Base-by-base conservation (phyloP, 2,329 filamentous ascomycete genomes). In the Pestalotiopsis sp. region DNA sequence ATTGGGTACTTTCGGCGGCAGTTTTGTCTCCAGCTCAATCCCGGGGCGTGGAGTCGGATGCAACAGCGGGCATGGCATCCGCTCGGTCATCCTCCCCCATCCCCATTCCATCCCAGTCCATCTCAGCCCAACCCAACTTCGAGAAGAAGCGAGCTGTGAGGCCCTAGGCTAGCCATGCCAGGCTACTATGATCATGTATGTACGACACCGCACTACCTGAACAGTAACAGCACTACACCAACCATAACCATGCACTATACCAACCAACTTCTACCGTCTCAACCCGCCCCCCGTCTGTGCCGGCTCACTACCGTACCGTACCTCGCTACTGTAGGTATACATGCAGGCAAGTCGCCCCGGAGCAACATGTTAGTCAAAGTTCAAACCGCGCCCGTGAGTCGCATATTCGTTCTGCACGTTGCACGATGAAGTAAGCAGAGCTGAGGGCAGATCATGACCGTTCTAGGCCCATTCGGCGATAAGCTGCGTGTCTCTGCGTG, bases 41-140 rank as follows among this genome's bases (percentile, higher is more conserved):
- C 40, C 62, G 20, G 24, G 62, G 30, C 62, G 62, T 65, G 62
- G 62, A 65, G 40, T 26, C 24, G 40, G 44, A 56, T 55, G 40
- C 26, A 22, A 56, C 40, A 65, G 40, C 24, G 24, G 62, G 40
- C 44, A 11, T 65, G 26, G 24, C 62, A 55, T 38, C 44, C 62
- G 40, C 48, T 65, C 22, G 10, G 22, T n/a, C n/a, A 48, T 14
- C n/a, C 22, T 22, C 40, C 38, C 44, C 26, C 20, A n/a, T 17
- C 17, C n/a, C 17, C 17, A n/a, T 52, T 52, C 44, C 17, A 52
- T 52, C 20, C 17, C 17, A 52, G 20, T n/a, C 44, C 44, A 52
- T n/a, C 44, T n/a, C 40, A 48, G n/a, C 44, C 44, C 44, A 20
- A 52, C 44, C 30, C 30, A 52, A 52, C 44, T 17, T 20, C n/a